Percentiles rank a stretch among this genome's conserved stretches.
These are phyloP conservation scores for Adansonia gregorii DNA, from an alignment of 441 rosid genomes.

Conservation along the genomic window DNA sequence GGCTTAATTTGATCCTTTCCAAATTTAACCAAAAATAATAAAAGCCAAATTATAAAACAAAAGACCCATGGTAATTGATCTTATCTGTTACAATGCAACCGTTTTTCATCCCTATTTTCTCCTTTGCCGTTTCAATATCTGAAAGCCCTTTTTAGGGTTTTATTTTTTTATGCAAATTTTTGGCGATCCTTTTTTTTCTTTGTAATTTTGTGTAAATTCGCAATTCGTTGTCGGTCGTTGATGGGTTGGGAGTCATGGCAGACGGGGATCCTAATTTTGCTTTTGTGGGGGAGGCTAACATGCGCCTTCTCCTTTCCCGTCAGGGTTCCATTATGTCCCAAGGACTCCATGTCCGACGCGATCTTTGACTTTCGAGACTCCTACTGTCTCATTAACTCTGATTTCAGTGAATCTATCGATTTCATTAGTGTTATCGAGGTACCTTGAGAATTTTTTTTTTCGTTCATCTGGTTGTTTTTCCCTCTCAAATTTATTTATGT, in stretches of 20 bases:
- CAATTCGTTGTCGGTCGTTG: conserved; percentile 21
- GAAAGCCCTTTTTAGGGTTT: conserved; percentile 18
- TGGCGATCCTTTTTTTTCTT: no score
- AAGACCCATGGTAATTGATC: not conserved
- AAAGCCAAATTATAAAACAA: not conserved
- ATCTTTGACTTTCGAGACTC: conserved; percentile 56
- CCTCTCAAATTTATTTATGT: not conserved
- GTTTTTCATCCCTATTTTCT: not conserved
- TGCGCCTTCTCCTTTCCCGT: conserved; percentile 32
- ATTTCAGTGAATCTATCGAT: conserved; percentile 33
- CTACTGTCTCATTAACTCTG: conserved; percentile 37
- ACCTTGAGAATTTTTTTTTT: not conserved
- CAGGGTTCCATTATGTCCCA: conserved; percentile 52
- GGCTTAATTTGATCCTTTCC: not conserved
- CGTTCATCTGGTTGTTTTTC: not conserved
- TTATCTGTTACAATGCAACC: conserved; percentile 4
- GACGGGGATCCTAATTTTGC: conserved; percentile 42
- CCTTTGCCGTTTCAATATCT: not conserved
- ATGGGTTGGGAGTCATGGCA: conserved; percentile 54
- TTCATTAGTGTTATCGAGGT: conserved; percentile 70
- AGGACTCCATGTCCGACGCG: conserved; percentile 46
- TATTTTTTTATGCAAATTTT: not conserved
- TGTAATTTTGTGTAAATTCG: not conserved
- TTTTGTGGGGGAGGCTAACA: conserved; percentile 41
- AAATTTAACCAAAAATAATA: not conserved